phyloP scores from a whole-genome alignment of 352 stramenopile species.

The Phytophthora melonis region DNA sequence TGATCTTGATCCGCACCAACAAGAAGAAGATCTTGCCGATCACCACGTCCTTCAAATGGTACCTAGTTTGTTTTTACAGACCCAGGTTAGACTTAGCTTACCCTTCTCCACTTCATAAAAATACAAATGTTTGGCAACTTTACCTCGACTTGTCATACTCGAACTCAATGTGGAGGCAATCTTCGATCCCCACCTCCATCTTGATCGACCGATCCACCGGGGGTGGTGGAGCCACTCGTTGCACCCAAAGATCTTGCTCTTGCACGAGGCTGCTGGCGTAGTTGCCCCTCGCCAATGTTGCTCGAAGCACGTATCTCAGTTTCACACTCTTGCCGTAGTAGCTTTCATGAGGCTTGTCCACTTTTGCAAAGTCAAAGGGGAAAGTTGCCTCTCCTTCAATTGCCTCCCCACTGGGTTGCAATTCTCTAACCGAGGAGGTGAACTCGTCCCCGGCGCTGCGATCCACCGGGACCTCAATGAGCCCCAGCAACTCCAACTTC shows the following conservation, averaged over 20 bases:
- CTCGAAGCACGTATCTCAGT: conserved; percentile 96
- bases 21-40: conserved; percentile 98
- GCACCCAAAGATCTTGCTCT: conserved; percentile 96
- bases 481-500: conserved; percentile 95
- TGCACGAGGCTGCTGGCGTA: conserved; percentile 92
- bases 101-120: neutral
- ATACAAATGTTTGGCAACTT: conserved; percentile 13
- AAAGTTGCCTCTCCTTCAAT: conserved; percentile 68
- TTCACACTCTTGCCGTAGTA: conserved; percentile 97
- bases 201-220: conserved; percentile 95
- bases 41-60: conserved; percentile 96
- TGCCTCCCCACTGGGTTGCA: conserved; percentile 87
- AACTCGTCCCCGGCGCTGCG: conserved; percentile 92
- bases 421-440: conserved; percentile 89
- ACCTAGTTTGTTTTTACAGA: conserved; percentile 34
- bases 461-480: conserved; percentile 92
- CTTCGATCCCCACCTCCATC: conserved; percentile 99
- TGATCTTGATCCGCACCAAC: conserved; percentile 99
- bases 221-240: conserved; percentile 70
- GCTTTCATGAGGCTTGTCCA: conserved; percentile 96
- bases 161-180: conserved; percentile 99
- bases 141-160: conserved; percentile 98
- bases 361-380: conserved; percentile 94
- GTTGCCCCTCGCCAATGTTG: conserved; percentile 89
- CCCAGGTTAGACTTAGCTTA: neutral